Base-by-base conservation (phyloP, 2,329 filamentous ascomycete genomes). In the Huntiella moniliformis region DNA sequence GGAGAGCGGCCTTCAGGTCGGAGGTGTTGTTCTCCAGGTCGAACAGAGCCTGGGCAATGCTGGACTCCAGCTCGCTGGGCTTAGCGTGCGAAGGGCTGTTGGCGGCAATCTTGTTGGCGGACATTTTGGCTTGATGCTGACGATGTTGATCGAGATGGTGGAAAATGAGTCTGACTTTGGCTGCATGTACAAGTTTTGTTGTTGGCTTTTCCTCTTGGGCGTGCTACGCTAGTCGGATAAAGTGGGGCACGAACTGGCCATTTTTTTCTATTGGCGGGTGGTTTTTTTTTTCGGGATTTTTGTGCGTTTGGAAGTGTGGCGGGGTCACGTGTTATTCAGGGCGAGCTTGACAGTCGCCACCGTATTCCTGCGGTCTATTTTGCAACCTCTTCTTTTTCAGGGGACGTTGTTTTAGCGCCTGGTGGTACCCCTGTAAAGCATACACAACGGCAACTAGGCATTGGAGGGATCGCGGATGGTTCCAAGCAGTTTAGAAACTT, bases 1-100 rank as follows among this genome's bases (percentile, higher is more conserved):
- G 82, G 65, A 98, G 82, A 59, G 86, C 82, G 63, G 77, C 77
- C 82, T 88, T 93, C 71, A 98, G 83, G 71, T 98, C 91, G 67
- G 86, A 74, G 64, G 91, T 94, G 80, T 95, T 95, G 74, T 79
- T 87, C 85, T 98, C 91, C 70, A 98, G 84, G 64, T 98, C 91
- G 75, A 82, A 92, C 56, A 98, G 84, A 71, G 91, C 91, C 70
- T 80, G 82, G 66, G 91, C 91, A 67, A 98, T 92, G 76, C 73
- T 84, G 68, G 76, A 79, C 84, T 98, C 91, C 60, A 96, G 81
- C 81, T 98, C 91, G 58, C 85, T 93, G 59, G 91, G 91, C 71
- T 80, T 92, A 67, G 82, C 77, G 75, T 85, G 79, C 71, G 88
- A 95, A 59, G 88, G 82, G 81, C 84, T 92, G 80, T 91, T 95